Evolutionary conservation across 495 filamentous ascomycete species (phyloP).

Genomic region (Penicillium cinerascens): DNA sequence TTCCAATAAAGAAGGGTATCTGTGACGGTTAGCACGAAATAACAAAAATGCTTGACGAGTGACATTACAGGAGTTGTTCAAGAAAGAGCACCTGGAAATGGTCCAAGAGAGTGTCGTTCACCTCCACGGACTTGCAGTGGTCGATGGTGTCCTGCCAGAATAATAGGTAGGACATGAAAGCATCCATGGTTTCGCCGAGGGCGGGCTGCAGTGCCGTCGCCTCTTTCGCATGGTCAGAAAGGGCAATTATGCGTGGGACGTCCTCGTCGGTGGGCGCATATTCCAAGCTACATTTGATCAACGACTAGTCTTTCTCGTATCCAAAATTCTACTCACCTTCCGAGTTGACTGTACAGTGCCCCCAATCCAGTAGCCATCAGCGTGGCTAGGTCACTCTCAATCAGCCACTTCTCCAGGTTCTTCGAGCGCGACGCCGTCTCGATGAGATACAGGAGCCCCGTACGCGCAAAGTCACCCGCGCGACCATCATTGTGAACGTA

Average conservation of each 20-base stretch:
- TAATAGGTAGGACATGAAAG: slow-evolving; percentile 88
- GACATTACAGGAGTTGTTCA: slow-evolving; percentile 80
- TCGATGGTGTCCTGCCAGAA: slow-evolving; percentile 99
- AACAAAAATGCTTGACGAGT: accelerated
- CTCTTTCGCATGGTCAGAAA: slow-evolving; percentile 69
- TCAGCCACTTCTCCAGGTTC: slow-evolving; percentile 87
- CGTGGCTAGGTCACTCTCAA: slow-evolving; percentile 93
- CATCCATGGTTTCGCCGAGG: slow-evolving; percentile 78
- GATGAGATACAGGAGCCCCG: slow-evolving; percentile 91
- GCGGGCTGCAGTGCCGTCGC: slow-evolving; percentile 40
- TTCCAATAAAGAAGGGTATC: slow-evolving; percentile 92
- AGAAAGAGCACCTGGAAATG: slow-evolving; percentile 97
- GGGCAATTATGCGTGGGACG: slow-evolving; percentile 73
- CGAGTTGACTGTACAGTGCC: slow-evolving; percentile 93
- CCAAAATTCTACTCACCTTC: slow-evolving; percentile 49
- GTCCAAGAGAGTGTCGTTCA: slow-evolving; percentile 87
- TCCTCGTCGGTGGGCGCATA: slow-evolving; percentile 50
- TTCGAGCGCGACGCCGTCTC: slow-evolving; percentile 83
- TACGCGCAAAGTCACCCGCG: slow-evolving; percentile 95
- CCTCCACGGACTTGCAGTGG: slow-evolving; percentile 86
- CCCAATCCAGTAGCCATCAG: slow-evolving; percentile 95
- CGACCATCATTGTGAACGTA: slow-evolving; percentile 93
- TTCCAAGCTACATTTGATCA: slow-evolving; percentile 33
- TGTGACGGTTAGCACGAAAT: slow-evolving; percentile 30
- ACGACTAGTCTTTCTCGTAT: not conserved